Conservation (phyloP, 176 grass and related monocot genomes). For the Oryza coarctata region DNA sequence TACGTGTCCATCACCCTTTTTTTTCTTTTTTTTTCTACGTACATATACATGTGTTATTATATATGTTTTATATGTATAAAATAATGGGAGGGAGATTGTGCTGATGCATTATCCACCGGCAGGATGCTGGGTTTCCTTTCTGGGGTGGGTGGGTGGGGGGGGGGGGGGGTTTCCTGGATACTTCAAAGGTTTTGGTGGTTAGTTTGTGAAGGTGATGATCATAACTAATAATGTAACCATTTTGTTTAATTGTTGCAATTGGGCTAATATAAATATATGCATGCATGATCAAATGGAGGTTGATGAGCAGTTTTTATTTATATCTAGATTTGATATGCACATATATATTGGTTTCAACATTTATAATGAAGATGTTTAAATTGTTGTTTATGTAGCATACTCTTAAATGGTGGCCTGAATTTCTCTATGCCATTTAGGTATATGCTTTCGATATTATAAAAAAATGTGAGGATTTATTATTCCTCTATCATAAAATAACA, state of each 20-base stretch:
- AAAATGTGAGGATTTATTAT: background rate
- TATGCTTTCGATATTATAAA: background rate
- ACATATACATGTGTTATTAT: background rate
- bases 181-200: background rate
- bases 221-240: background rate
- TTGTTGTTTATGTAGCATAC: background rate
- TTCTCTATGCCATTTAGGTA: background rate
- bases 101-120: background rate
- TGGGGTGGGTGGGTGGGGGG: background rate
- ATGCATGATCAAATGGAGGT: background rate
- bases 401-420: background rate
- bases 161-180: background rate
- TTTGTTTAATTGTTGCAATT: background rate
- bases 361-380: background rate
- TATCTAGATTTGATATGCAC: background rate
- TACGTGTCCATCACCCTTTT: conserved; percentile 26
- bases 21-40: background rate
- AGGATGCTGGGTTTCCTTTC: background rate
- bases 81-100: background rate
- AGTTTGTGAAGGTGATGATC: background rate
- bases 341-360: background rate
- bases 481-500: too few relatives aligned
- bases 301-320: background rate
- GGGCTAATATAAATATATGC: background rate
- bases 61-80: background rate